Evolutionary conservation across 208 protist genomes (phyloP), one percentile per base, ranked within the genome.

Genomic region (Leishmania gerbilli): DNA sequence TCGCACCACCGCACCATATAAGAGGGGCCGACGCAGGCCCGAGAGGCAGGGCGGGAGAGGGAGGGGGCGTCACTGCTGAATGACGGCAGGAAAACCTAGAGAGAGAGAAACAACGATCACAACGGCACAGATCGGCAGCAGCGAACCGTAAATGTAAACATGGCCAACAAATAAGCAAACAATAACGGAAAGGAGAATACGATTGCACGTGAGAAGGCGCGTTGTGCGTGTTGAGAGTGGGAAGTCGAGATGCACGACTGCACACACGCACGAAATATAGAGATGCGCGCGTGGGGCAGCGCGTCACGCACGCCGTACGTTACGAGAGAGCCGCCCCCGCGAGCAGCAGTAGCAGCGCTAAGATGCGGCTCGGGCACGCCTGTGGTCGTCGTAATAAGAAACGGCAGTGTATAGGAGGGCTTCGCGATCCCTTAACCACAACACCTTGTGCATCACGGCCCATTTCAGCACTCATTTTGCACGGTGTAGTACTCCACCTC

Each of bases 401-500:
- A 1, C 6, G 17, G 3, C 34, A 0, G 7, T 45, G 6, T 34
- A 47, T 6, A 45, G 42, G 49, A 2, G 45, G 45, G 6, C 47
- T 40, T 15, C 53, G 17, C n/a, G 3, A 47, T 40, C 72, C 34
- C 72, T 13, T 55, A 6, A 6, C 51, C 15, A 55, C 13, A 21
- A 55, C 37, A 27, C 13, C 31, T 7, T 42, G 45, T 15, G 27
- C 31, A 51, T 31, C n/a, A 34, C 31, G 2, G 45, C 3, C 45
- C 3, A 24, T n/a, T 51, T 58, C 45, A 87, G 71, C 79, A 84
- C 19, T 80, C 80, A 27, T 81, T 77, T 3, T 9, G 40, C 1
- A 82, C 72, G 17, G 53, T 27, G 65, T 81, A 78, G 47, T 81
- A 87, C 17, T 78, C 42, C n/a, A 87, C 79, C 19, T 60, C 13